phyloP scores from a whole-genome alignment of 2,329 filamentous ascomycete species.

The Sporothrix pallida region DNA sequence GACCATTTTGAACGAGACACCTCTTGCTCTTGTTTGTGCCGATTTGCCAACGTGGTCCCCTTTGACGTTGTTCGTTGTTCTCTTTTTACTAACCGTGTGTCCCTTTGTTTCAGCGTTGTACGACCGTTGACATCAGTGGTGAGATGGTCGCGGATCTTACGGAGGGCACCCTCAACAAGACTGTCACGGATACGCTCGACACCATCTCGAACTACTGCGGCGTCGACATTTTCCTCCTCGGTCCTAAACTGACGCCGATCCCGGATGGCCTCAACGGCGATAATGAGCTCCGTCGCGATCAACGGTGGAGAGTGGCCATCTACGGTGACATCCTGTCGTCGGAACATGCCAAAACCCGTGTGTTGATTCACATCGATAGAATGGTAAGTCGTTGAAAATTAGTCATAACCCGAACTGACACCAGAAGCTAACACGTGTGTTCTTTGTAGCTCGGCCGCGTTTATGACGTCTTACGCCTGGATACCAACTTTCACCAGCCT shows the following conservation, averaged over 20 bases:
- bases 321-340: slow-evolving; percentile 95
- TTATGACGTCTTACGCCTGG: slow-evolving; percentile 80
- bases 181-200: slow-evolving; percentile 84
- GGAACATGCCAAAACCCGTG: slow-evolving; percentile 94
- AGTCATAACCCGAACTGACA: not conserved
- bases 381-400: slow-evolving; percentile 63
- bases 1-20: slow-evolving; percentile 87
- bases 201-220: slow-evolving; percentile 86
- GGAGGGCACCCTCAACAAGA: slow-evolving; percentile 71
- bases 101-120: slow-evolving; percentile 70
- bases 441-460: slow-evolving; percentile 67
- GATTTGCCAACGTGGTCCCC: not conserved
- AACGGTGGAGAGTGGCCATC: slow-evolving; percentile 89
- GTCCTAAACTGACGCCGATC: slow-evolving; percentile 83
- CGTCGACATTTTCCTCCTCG: slow-evolving; percentile 94
- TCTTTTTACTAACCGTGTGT: slow-evolving; percentile 29
- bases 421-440: not conserved
- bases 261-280: slow-evolving; percentile 77
- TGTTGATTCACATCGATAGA: slow-evolving; percentile 96
- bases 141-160: slow-evolving; percentile 80
- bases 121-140: slow-evolving; percentile 90
- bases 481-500: slow-evolving; percentile 86
- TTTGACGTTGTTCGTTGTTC: slow-evolving; percentile 24
- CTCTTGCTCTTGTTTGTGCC: slow-evolving; percentile 73
- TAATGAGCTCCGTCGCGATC: slow-evolving; percentile 82